Percentiles rank a stretch among this genome's conserved stretches.
Conservation (phyloP, 2,329 filamentous ascomycete species). For the Trichoderma harzianum region DNA sequence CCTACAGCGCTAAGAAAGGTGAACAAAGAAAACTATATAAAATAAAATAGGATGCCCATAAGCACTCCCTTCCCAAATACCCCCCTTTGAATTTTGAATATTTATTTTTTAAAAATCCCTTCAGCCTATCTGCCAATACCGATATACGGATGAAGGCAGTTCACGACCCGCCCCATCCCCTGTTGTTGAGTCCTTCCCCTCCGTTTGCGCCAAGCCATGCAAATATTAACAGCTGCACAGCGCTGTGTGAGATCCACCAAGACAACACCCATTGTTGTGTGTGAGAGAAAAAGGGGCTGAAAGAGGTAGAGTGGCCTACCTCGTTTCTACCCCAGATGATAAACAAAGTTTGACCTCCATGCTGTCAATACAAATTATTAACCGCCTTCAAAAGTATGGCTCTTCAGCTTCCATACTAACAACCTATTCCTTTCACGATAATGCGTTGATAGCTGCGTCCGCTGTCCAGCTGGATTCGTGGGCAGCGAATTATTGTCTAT, state of each 20-base stretch:
- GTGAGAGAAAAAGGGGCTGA: background rate
- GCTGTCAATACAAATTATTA: background rate
- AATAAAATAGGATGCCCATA: background rate
- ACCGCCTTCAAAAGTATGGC: background rate
- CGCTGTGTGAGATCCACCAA: slow-evolving; percentile 2
- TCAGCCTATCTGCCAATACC: background rate
- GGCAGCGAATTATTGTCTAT: background rate
- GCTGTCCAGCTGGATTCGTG: background rate
- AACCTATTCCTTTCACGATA: background rate
- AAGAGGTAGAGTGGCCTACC: background rate
- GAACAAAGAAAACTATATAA: background rate
- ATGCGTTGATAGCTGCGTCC: background rate
- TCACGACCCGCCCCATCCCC: background rate
- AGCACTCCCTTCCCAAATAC: background rate
- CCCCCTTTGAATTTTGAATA: background rate
- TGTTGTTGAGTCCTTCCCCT: slow-evolving; percentile 22
- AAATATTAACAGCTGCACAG: slow-evolving; percentile 20
- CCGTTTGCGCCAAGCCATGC: slow-evolving; percentile 31
- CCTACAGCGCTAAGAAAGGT: background rate
- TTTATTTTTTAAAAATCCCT: background rate
- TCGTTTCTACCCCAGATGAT: background rate
- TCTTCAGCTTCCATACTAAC: background rate
- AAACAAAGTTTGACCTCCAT: background rate
- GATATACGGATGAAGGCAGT: background rate
- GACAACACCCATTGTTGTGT: background rate